Evolutionary conservation across 257 asterid genomes (phyloP).

Genomic region (Leptodermis oblonga): DNA sequence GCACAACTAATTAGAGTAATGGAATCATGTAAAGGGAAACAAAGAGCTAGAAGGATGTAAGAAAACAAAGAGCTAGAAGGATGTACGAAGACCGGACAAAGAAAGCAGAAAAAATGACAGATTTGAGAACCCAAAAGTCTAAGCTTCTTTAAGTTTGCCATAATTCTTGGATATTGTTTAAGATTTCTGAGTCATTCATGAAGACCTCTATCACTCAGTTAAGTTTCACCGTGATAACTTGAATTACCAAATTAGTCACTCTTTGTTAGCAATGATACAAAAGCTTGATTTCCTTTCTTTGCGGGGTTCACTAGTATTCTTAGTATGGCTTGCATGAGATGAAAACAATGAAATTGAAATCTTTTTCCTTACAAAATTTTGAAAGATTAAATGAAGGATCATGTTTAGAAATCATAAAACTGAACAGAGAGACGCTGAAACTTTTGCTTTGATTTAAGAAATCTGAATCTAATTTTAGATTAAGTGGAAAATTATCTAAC

Average conservation of each 20-base stretch:
- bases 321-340: not conserved
- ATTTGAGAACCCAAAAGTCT: not conserved
- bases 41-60: not conserved
- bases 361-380: not conserved
- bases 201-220: not conserved
- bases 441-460: not conserved
- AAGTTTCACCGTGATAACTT: not conserved
- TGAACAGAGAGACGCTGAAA: too few species aligned
- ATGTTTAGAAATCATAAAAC: not conserved
- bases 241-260: not conserved
- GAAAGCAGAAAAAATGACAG: not conserved
- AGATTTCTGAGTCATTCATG: not conserved
- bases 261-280: not conserved
- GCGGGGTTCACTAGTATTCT: not conserved
- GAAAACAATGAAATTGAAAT: not conserved
- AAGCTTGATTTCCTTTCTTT: not conserved
- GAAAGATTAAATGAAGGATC: not conserved
- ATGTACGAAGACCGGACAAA: not conserved
- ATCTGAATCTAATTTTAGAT: not conserved
- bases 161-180: not conserved
- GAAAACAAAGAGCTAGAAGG: not conserved
- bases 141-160: not conserved
- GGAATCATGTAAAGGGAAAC: not conserved
- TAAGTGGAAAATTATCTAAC: not conserved
- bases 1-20: not conserved